phyloP scores from a whole-genome alignment of 768 basidiomycete genomes.

The Auriscalpium orientale region DNA sequence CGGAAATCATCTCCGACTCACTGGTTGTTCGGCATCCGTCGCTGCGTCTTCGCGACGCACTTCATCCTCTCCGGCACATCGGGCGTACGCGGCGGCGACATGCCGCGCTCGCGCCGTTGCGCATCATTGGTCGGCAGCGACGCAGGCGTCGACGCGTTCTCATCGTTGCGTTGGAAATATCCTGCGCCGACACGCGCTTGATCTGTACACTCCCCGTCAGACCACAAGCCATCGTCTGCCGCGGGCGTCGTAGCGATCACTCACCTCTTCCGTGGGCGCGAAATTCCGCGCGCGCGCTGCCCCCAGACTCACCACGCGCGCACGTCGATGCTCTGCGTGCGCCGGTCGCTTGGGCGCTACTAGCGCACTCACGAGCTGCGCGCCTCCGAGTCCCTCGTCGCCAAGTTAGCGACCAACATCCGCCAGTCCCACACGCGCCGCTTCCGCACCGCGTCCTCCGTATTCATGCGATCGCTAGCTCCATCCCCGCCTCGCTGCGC shows the following conservation, averaged over 20 bases:
- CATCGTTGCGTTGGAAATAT: background rate
- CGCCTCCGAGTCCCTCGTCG: background rate
- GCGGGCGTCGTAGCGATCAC: background rate
- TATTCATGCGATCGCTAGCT: no score
- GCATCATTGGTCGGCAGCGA: background rate
- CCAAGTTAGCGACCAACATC: background rate
- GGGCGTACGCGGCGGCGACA: no score
- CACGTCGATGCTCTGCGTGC: constrained; percentile 3
- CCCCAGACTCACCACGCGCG: background rate
- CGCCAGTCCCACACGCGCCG: background rate
- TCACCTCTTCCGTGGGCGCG: background rate
- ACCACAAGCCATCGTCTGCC: no score
- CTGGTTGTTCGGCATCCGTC: constrained; percentile 90
- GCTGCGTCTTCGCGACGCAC: constrained; percentile 84
- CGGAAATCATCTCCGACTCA: constrained; percentile 28
- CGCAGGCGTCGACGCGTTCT: background rate
- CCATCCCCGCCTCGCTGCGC: background rate
- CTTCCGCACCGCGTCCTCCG: constrained; percentile 9
- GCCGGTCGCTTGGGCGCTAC: constrained; percentile 59
- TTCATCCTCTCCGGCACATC: background rate
- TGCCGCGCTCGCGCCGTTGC: background rate
- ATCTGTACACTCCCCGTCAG: no score
- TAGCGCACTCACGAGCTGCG: constrained; percentile 72
- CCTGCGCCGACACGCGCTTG: background rate
- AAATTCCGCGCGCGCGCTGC: background rate